These are phyloP conservation scores for Termitomyces sp. DNA, from an alignment of 1,284 basidiomycete genomes.

Conservation along the genomic window DNA sequence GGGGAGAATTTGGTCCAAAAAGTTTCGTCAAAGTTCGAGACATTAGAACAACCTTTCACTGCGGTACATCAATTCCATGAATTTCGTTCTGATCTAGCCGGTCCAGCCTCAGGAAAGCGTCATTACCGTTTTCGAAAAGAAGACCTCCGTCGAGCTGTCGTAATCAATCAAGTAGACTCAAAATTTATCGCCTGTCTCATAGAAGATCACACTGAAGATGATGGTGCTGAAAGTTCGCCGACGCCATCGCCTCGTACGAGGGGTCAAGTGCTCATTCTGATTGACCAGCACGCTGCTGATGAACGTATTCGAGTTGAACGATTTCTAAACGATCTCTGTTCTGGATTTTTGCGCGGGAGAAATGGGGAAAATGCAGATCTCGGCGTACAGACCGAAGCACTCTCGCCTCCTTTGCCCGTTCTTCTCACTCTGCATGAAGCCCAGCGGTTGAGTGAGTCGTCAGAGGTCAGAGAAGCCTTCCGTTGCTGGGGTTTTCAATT, in stretches of 20 bases:
- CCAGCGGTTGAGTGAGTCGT: constrained; percentile 37
- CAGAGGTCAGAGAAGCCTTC: constrained; percentile 44
- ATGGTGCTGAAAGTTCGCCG: constrained; percentile 8
- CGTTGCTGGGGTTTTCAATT: constrained; percentile 72
- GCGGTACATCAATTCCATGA: background rate
- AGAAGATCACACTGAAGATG: constrained; percentile 16
- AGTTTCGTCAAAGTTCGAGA: background rate
- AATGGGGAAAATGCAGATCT: constrained; percentile 19
- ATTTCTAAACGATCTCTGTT: constrained; percentile 69
- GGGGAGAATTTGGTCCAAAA: constrained; percentile 12
- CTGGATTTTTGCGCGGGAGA: constrained; percentile 48
- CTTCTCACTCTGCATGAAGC: constrained; percentile 64
- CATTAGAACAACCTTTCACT: background rate
- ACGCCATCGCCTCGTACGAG: background rate
- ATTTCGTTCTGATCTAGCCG: constrained; percentile 1
- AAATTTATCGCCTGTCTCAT: constrained; percentile 83
- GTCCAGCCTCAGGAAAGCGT: constrained; percentile 13
- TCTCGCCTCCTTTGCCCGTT: constrained; percentile 51
- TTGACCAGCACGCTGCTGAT: constrained; percentile 96
- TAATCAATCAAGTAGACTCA: constrained; percentile 81
- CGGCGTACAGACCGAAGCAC: constrained; percentile 33
- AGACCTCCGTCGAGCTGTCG: constrained; percentile 47
- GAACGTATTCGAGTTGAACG: constrained; percentile 86
- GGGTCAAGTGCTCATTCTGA: constrained; percentile 56
- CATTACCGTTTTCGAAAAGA: constrained; percentile 41